phyloP scores from a whole-genome alignment of 495 filamentous ascomycete species.

The Letharia lupina region DNA sequence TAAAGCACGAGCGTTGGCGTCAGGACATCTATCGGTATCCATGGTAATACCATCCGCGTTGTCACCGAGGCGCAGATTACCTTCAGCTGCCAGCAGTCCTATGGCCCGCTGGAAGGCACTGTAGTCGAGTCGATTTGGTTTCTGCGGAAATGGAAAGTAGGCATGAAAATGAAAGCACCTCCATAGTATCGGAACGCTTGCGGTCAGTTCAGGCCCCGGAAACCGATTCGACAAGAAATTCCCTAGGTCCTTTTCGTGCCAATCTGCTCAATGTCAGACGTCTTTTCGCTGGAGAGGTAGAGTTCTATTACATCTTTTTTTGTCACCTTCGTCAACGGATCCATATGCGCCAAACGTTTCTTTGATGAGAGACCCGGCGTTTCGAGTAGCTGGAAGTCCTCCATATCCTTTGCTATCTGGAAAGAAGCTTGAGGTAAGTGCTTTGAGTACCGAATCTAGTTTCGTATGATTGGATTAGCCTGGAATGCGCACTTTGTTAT shows the following conservation, averaged over 20 bases:
- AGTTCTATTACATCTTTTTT: background rate
- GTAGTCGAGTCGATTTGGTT: background rate
- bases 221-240: background rate
- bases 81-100: background rate
- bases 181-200: background rate
- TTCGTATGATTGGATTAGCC: background rate
- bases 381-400: background rate
- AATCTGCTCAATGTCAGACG: background rate
- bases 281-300: background rate
- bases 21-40: background rate
- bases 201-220: background rate
- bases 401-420: background rate
- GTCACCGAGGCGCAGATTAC: background rate
- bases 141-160: background rate
- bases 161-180: slow-evolving; percentile 3
- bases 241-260: background rate
- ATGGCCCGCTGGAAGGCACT: background rate
- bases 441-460: background rate
- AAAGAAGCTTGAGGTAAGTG: background rate
- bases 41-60: slow-evolving; percentile 1
- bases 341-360: background rate
- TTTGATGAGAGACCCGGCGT: background rate
- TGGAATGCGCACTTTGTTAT: too few species aligned
- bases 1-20: background rate
- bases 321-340: background rate